Conservation (phyloP, 768 basidiomycete genomes). For the Porpolomopsis calyptriformis region DNA sequence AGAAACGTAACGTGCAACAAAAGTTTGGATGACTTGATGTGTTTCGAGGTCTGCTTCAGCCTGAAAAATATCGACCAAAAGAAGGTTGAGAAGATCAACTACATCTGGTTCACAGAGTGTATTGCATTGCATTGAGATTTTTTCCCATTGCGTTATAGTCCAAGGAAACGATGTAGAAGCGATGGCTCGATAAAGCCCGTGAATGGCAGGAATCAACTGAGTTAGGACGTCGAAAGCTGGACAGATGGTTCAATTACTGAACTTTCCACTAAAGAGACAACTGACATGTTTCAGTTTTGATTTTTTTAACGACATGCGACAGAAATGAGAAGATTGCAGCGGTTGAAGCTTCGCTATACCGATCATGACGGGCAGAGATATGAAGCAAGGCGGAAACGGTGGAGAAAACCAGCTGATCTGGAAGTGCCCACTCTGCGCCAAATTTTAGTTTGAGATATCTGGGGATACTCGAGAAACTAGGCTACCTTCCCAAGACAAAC, state of each 20-base stretch:
- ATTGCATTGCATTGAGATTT: conserved; percentile 41
- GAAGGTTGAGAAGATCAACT: conserved; percentile 63
- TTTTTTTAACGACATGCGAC: conserved; percentile 40
- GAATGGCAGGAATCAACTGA: conserved; percentile 69
- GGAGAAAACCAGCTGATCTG: conserved; percentile 75
- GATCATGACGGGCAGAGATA: conserved; percentile 43
- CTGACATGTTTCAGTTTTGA: conserved; percentile 47
- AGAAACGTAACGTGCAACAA: conserved; percentile 65
- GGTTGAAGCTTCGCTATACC: conserved; percentile 40
- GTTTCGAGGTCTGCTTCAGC: conserved; percentile 41
- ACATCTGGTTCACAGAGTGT: conserved; percentile 53
- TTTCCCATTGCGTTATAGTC: conserved; percentile 56
- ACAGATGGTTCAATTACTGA: background rate
- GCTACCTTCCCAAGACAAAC: conserved; percentile 72
- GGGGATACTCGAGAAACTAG: background rate
- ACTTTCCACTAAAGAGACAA: conserved; percentile 3
- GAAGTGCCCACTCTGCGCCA: conserved; percentile 70
- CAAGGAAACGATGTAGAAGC: conserved; percentile 70
- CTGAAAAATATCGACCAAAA: conserved; percentile 53
- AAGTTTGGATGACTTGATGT: conserved; percentile 52
- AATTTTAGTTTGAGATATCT: conserved; percentile 4
- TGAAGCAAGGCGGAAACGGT: conserved; percentile 68
- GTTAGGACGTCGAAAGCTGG: conserved; percentile 63
- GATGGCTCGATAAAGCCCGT: conserved; percentile 80
- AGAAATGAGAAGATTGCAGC: conserved; percentile 56